Base-by-base conservation (phyloP, 1,284 basidiomycete species). In the Puccinia triticina region DNA sequence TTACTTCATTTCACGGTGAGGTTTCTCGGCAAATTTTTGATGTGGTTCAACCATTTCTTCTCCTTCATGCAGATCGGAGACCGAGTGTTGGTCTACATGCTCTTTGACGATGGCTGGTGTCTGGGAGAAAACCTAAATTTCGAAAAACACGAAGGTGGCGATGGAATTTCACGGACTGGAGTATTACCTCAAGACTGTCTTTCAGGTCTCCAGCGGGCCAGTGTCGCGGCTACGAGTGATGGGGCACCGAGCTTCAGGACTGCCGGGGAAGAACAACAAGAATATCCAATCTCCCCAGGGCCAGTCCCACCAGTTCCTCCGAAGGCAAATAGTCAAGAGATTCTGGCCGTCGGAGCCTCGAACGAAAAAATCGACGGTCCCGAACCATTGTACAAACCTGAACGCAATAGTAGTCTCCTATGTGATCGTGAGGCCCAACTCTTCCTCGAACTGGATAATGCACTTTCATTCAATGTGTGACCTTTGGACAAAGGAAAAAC, bases 101-200 rank as follows among this genome's bases (percentile, higher is more conserved):
- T 82, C 1, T 82, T 73, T 67, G 80, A 82, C 46, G 80, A 82
- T 40, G 80, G 80, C n/a, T 82, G 80, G 80, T 82, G 80, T 75
- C 37, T 82, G 14, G 80, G 80, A 26, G 32, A 61, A 21, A 82
- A 82, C 43, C 46, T 75, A 16, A 61, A 82, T 26, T 57, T 64
- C 23, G 57, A 37, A 29, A 71, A 53, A 26, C 71, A 69, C 21
- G 8, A 37, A 29, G 29, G 29, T 10, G 7, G 37, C 5, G 72
- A 73, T 37, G 59, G 48, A 64, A 4, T 10, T 61, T 34, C 71
- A 21, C 48, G 43, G 23, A 67, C 29, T 18, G 80, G 80, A 14
- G 80, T 82, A 10, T 73, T 82, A 12, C 80, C 80, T 10, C 80
- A 69, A 55, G 80, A 74, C 7, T 82, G 80, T 43, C 32, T 75